Evolutionary conservation across 306 rosid genomes (phyloP).

Genomic region (Crotalaria pallida): DNA sequence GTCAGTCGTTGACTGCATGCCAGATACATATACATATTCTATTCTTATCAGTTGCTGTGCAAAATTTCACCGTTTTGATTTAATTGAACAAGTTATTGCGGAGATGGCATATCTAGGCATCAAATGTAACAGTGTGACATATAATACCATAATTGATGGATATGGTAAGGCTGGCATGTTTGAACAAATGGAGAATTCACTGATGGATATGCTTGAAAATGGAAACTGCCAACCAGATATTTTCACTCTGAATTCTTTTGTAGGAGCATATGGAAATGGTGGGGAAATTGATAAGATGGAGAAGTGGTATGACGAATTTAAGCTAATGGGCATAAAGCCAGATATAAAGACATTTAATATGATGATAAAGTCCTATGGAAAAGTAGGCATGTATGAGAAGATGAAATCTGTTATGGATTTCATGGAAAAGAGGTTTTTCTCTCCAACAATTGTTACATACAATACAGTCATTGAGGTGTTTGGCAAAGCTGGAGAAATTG

Average conservation of each 20-base stretch:
- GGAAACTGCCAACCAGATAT: constrained; percentile 65
- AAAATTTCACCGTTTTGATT: constrained; percentile 52
- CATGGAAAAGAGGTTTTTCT: constrained; percentile 69
- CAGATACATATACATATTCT: constrained; percentile 69
- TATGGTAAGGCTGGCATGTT: constrained; percentile 80
- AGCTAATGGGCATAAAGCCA: constrained; percentile 67
- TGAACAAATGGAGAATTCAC: constrained; percentile 63
- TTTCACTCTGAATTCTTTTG: constrained; percentile 68
- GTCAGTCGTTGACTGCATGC: constrained; percentile 60
- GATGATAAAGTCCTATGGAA: constrained; percentile 78
- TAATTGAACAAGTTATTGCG: constrained; percentile 41
- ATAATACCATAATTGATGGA: constrained; percentile 74
- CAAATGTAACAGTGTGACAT: constrained; percentile 54
- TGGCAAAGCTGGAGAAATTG: constrained; percentile 71
- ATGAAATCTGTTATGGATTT: constrained; percentile 61
- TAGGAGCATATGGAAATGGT: constrained; percentile 63
- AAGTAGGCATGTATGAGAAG: constrained; percentile 61
- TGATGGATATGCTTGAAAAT: constrained; percentile 77
- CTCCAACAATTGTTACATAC: constrained; percentile 65
- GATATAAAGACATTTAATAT: constrained; percentile 78
- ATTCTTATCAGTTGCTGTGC: constrained; percentile 64
- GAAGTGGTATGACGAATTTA: constrained; percentile 90
- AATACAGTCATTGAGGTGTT: constrained; percentile 75
- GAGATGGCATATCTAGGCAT: constrained; percentile 77
- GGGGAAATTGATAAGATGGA: constrained; percentile 78